Evolutionary conservation across 2,329 filamentous ascomycete genomes (phyloP).

Genomic region (Fusarium sp.): DNA sequence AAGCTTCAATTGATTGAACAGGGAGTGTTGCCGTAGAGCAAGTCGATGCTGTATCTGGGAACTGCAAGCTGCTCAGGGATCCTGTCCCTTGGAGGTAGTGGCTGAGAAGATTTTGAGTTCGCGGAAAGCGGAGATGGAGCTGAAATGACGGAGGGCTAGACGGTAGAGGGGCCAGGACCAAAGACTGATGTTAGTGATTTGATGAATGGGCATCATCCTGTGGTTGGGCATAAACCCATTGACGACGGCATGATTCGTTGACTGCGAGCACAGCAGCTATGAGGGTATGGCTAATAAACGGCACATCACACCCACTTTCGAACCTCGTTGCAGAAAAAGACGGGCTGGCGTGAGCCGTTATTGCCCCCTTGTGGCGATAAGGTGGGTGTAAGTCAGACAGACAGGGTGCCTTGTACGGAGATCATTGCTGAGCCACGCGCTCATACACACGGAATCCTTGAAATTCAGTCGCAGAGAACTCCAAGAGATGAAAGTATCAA

Average conservation of each 20-base stretch:
- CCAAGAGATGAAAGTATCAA: slow-evolving; percentile 37
- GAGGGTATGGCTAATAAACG: slow-evolving; percentile 23
- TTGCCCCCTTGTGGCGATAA: slow-evolving; percentile 40
- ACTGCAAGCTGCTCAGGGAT: slow-evolving; percentile 30
- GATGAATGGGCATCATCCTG: slow-evolving; percentile 30
- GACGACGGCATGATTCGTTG: slow-evolving; percentile 35
- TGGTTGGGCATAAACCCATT: slow-evolving; percentile 25
- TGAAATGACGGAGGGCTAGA: slow-evolving; percentile 40
- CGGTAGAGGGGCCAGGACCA: slow-evolving; percentile 17
- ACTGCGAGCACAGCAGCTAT: slow-evolving; percentile 10
- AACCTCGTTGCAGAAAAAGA: slow-evolving; percentile 36
- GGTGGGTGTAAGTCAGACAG: slow-evolving; percentile 41
- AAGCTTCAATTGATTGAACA: slow-evolving; percentile 27
- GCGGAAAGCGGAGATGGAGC: slow-evolving; percentile 39
- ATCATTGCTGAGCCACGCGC: slow-evolving; percentile 42
- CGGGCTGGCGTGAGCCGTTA: slow-evolving; percentile 40
- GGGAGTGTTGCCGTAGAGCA: slow-evolving; percentile 18
- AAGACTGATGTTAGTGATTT: slow-evolving; percentile 25
- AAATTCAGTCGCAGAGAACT: slow-evolving; percentile 14
- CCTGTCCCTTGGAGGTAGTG: slow-evolving; percentile 32
- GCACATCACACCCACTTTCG: slow-evolving; percentile 40
- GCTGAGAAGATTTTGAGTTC: slow-evolving; percentile 42
- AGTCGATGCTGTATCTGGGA: slow-evolving; percentile 3
- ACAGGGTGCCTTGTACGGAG: slow-evolving; percentile 36
- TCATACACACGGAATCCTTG: slow-evolving; percentile 37